These are phyloP conservation scores for Pestalotiopsis sp. DNA, from an alignment of 2,329 filamentous ascomycete genomes.

Conservation along the genomic window DNA sequence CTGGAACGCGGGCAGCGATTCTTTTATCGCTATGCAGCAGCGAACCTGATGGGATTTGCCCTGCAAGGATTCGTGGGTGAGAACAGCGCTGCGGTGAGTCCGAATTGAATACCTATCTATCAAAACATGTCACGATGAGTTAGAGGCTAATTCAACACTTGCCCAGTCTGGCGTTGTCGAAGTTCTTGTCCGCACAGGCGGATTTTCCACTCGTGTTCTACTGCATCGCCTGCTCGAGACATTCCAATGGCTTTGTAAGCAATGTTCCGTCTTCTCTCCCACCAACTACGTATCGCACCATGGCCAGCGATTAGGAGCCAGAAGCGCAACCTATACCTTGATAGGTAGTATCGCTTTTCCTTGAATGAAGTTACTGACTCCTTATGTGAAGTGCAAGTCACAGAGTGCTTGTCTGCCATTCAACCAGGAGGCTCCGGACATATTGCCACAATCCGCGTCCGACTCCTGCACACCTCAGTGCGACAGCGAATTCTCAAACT, in stretches of 20 bases:
- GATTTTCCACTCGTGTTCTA: slow-evolving; percentile 64
- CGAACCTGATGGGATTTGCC: slow-evolving; percentile 55
- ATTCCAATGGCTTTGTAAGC: slow-evolving; percentile 33
- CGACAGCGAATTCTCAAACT: slow-evolving; percentile 64
- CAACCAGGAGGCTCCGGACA: slow-evolving; percentile 66
- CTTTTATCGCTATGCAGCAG: slow-evolving; percentile 68
- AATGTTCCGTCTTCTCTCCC: background rate
- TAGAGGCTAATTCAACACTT: background rate
- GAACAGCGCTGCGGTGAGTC: slow-evolving; percentile 45
- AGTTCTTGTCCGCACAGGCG: slow-evolving; percentile 66
- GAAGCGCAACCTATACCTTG: too few relatives aligned
- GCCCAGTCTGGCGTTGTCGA: slow-evolving; percentile 57
- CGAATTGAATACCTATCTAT: background rate
- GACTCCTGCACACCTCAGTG: slow-evolving; percentile 67
- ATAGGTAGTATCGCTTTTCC: too few relatives aligned
- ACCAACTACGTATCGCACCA: too few relatives aligned
- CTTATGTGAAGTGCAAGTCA: slow-evolving; percentile 53
- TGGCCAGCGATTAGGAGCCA: too few relatives aligned
- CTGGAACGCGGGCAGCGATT: slow-evolving; percentile 63
- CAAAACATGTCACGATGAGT: background rate
- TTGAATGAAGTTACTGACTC: background rate
- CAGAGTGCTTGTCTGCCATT: slow-evolving; percentile 57
- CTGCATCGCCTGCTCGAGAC: slow-evolving; percentile 57
- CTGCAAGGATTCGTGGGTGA: slow-evolving; percentile 41
- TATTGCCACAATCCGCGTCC: slow-evolving; percentile 63